Percentiles rank a stretch among this genome's conserved stretches.
Conservation (phyloP, 176 grass and related monocot genomes). For the Triticum dicoccoides region DNA sequence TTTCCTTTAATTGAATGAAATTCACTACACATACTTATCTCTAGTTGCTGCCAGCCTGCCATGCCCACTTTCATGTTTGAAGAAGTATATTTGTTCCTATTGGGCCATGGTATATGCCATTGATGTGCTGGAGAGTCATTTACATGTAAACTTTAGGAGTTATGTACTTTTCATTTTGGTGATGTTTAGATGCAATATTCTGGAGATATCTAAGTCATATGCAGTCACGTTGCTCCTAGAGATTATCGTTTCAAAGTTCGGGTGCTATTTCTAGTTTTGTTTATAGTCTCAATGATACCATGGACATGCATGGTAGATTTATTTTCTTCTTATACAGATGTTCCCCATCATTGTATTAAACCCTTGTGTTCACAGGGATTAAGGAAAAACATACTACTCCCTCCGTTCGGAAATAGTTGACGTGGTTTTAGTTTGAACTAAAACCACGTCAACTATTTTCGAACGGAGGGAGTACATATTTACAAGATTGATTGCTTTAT, state of each 20-base stretch:
- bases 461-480: too few species aligned
- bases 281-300: background rate
- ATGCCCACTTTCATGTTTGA: background rate
- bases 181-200: background rate
- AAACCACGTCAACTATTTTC: too few species aligned
- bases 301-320: background rate
- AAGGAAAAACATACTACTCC: too few species aligned
- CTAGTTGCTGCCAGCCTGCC: background rate
- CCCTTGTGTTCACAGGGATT: too few species aligned
- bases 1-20: background rate
- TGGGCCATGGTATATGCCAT: background rate
- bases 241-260: background rate
- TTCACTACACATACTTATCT: too few species aligned
- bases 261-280: background rate
- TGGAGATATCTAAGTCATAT: background rate
- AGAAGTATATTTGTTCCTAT: background rate
- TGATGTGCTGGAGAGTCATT: background rate
- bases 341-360: too few species aligned
- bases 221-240: background rate
- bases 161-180: background rate
- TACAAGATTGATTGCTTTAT: too few species aligned
- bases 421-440: too few species aligned
- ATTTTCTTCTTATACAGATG: background rate
- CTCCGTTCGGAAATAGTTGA: too few species aligned
- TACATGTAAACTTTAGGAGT: background rate